These are phyloP conservation scores for Nitzschia sp. DNA, from an alignment of 108 stramenopile genomes.

Conservation along the genomic window DNA sequence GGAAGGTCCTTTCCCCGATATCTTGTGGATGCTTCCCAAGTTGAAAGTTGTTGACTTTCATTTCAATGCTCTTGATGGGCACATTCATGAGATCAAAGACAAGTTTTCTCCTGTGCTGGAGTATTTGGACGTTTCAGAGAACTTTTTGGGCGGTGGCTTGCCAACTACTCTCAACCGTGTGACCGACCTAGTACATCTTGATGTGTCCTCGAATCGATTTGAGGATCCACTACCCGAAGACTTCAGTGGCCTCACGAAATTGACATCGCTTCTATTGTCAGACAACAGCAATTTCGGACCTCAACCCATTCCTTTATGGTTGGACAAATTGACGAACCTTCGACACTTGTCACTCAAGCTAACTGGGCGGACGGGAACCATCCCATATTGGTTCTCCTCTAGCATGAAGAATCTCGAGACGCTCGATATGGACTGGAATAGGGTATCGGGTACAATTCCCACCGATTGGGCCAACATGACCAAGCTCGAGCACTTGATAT, in stretches of 20 bases:
- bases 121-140: slow-evolving; percentile 17
- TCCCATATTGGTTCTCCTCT: slow-evolving; percentile 34
- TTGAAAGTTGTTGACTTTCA: slow-evolving; percentile 30
- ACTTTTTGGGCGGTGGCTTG: slow-evolving; percentile 29
- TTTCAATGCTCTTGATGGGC: slow-evolving; percentile 29
- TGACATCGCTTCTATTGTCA: slow-evolving; percentile 30
- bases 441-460: slow-evolving; percentile 36
- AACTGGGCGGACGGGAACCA: slow-evolving; percentile 24
- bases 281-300: slow-evolving; percentile 20
- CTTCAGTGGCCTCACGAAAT: slow-evolving; percentile 8
- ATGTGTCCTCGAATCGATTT: slow-evolving; percentile 39
- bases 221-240: slow-evolving; percentile 10
- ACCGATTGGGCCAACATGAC: slow-evolving; percentile 30
- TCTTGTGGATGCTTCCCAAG: slow-evolving; percentile 16
- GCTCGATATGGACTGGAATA: slow-evolving; percentile 36
- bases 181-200: slow-evolving; percentile 30
- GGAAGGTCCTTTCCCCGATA: slow-evolving; percentile 52
- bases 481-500: slow-evolving; percentile 42
- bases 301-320: slow-evolving; percentile 26
- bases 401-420: slow-evolving; percentile 14
- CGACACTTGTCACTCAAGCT: slow-evolving; percentile 29
- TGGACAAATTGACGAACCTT: slow-evolving; percentile 29
- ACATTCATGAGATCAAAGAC: slow-evolving; percentile 18
- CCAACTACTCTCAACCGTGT: slow-evolving; percentile 22
- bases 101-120: slow-evolving; percentile 1